Base-by-base conservation (phyloP, 306 rosid genomes). In the Lablab purpureus region DNA sequence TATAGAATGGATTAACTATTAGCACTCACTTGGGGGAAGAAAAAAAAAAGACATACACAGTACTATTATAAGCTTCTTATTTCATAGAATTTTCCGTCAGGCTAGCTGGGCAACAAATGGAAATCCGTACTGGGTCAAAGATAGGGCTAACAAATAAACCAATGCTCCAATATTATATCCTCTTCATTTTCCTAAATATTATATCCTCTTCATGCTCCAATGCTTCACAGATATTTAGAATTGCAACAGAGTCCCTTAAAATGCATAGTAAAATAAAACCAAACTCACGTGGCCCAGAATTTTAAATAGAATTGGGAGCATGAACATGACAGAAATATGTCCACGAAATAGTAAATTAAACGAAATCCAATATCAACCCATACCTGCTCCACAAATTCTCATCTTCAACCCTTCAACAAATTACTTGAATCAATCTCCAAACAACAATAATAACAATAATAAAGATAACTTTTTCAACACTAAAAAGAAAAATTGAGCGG, bases 331-430 rank as follows among this genome's bases (percentile, higher is more conserved):
- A 18, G 25, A 82, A 75, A 17, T 25, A 25, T 47, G 18, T 2
- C 46, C 74, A 36, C 47, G 46, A 71, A 68, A 72, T 19, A 52
- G 67, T 27, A 52, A 73, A 55, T 19, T 9, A 71, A 80, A 69
- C 1, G 55, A 51, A 71, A 77, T 66, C 4, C 46, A 77, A 46
- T 46, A 80, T 45, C 32, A 76, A 72, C 17, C 32, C 83, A 64
- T 82, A 85, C 88, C 88, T 85, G 88, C 81, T 78, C 86, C 73
- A 78, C 84, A 85, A 62, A 85, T 47, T 73, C 86, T 85, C 88
- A 85, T 85, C 85, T 85, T 85, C 84, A 78, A 69, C 62, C 83
- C 88, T 85, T 85, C 85, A 73, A 84, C 34, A 37, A 77, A 81
- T 73, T 15, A 81, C 52, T 4, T 9, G 55, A 84, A 84, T 77